Conservation (phyloP, 1,284 basidiomycete species). For the Cryptococcus sp. region DNA sequence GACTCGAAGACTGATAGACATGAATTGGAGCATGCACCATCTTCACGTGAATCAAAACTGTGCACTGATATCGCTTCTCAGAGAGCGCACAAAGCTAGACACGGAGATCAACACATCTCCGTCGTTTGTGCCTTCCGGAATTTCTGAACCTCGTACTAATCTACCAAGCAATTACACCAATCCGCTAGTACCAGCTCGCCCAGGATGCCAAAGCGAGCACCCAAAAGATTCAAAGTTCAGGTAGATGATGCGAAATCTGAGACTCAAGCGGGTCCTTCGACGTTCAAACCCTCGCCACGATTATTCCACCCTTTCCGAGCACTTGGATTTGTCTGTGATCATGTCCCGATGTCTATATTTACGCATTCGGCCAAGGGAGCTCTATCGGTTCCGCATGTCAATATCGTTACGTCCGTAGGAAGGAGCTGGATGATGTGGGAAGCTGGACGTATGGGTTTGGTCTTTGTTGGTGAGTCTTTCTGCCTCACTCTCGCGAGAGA, state of each 20-base stretch:
- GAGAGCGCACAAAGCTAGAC: no score
- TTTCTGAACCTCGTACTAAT: not conserved
- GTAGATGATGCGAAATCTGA: no score
- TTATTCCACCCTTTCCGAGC: conserved; percentile 95
- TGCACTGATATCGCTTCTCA: no score
- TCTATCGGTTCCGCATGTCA: conserved; percentile 71
- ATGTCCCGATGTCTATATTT: conserved; percentile 85
- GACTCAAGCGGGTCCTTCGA: not conserved
- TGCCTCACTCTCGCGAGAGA: no score
- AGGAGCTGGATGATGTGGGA: conserved; percentile 96
- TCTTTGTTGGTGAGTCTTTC: conserved; percentile 77
- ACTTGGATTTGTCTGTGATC: conserved; percentile 86
- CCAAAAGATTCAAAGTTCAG: not conserved
- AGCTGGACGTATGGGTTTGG: conserved; percentile 81
- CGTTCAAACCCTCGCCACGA: conserved; percentile 11
- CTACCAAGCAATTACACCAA: no score
- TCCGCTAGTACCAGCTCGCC: no score
- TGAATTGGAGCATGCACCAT: no score
- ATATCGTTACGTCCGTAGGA: conserved; percentile 84
- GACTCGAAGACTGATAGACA: no score
- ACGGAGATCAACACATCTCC: no score
- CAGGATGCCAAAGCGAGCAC: not conserved
- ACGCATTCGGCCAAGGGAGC: conserved; percentile 82
- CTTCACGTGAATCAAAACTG: no score
- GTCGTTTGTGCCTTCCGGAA: not conserved